Conservation (phyloP, 306 rosid genomes). For the Pyrus pyrifolia region DNA sequence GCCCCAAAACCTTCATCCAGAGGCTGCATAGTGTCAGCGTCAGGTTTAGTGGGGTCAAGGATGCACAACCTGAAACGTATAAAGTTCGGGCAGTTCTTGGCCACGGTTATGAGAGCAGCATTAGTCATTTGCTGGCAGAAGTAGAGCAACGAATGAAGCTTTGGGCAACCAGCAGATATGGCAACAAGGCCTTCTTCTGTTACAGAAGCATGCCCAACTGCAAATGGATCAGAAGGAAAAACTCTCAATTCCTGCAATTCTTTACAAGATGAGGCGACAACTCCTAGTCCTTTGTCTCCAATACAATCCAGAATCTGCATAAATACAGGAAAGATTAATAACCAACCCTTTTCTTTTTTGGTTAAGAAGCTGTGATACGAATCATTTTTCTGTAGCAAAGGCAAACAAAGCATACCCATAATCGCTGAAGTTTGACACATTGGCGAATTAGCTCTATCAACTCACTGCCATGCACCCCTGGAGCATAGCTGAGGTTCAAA, state of each 20-base stretch:
- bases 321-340: neutral
- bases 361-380: too few relatives aligned
- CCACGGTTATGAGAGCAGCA: constrained; percentile 84
- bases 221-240: constrained; percentile 63
- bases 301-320: constrained; percentile 75
- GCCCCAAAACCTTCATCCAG: constrained; percentile 97
- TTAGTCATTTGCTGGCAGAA: constrained; percentile 95
- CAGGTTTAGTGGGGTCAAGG: constrained; percentile 67
- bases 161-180: constrained; percentile 74
- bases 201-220: constrained; percentile 48
- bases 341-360: neutral
- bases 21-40: constrained; percentile 60
- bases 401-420: constrained; percentile 55
- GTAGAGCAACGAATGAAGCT: constrained; percentile 76
- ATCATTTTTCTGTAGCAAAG: too few relatives aligned
- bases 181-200: constrained; percentile 84
- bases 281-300: constrained; percentile 77
- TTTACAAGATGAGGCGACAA: constrained; percentile 65
- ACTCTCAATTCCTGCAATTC: constrained; percentile 87
- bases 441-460: constrained; percentile 44
- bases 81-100: constrained; percentile 83
- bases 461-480: constrained; percentile 57
- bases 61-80: constrained; percentile 73
- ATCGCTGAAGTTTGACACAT: constrained; percentile 65
- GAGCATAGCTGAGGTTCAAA: constrained; percentile 84